Evolutionary conservation across 805 yeast species (phyloP), one percentile per base, ranked within the genome.

Genomic region (Starmerella scarabaei): DNA sequence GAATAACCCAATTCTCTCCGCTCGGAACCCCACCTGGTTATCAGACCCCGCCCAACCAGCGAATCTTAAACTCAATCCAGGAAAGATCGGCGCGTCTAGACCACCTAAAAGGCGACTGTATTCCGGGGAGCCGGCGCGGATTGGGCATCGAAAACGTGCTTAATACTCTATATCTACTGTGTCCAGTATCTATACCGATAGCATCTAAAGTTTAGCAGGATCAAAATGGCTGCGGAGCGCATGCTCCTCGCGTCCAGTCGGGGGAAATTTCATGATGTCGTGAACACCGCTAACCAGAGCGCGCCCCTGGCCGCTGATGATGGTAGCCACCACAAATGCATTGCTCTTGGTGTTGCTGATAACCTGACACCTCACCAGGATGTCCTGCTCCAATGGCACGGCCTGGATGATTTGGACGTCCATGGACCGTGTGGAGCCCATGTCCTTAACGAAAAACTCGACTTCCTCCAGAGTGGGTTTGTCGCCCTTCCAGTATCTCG

Each of bases 341-440:
- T 52, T 55, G 33, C 60, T 42, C 36, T 51, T 48, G 5, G 58
- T 50, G 42, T 50, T 51, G 32, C 54, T 43, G 14, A 51, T 41
- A 12, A 57, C 39, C 15, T 41, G 36, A 47, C 53, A 45, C 36
- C 42, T 47, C 14, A 57, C 42, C 12, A 33, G 19, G 8, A 56
- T 35, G 4, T 50, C 48, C 9, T 39, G 29, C 2, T 48, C 41
- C 6, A 56, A 33, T 3, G 60, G 60, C 1, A 56, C 49, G 7
- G 60, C 57, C 40, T 47, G 51, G 33, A 57, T 21, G 42, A 52
- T 56, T 33, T 57, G 58, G 21, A 46, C 42, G 36, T 45, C 45
- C 31, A 58, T 20, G 20, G 52, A 46, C 24, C 63, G 49, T 8
- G 60, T 50, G 11, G 50, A 44, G 6, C 61, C 61, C 38, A 49